Base-by-base conservation (phyloP, 345 rosid species). In the Aquilaria malaccensis region DNA sequence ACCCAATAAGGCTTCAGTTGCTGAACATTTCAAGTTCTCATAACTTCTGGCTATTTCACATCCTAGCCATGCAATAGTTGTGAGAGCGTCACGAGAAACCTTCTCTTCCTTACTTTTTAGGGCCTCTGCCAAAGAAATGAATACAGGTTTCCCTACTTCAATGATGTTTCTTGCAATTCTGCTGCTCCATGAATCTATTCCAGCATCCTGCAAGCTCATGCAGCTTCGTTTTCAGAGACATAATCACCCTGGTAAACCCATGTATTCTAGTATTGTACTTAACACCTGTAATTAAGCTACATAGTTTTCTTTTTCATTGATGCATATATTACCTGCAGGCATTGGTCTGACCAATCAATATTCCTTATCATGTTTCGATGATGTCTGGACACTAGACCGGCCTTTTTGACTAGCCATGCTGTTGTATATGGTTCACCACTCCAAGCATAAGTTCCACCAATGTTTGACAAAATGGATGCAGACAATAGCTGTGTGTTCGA, bases 391-490 rank as follows among this genome's bases (percentile, higher is more conserved):
- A 61, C 76, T 56, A 87, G 64, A n/a, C 97, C 97, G 11, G 88
- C 91, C 79, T 83, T 93, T 78, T 81, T 93, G 41, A 93, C 81
- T 12, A 93, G 71, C 93, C 93, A 93, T 37, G 96, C 91, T 45
- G 83, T 63, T 5, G 97, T 93, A 70, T 85, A 89, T 52, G 97
- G 72, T 37, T 93, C 94, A 66, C 97, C 98, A 45, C 80, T 76
- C 97, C 96, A 87, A 52, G 91, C 64, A 76, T 82, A 93, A 48
- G 95, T 93, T 61, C 97, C 97, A 45, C 98, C 98, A 3, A 93
- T 71, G 69, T 93, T 87, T 14, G 97, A 83, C 45, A 89, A 73
- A 59, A 93, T 80, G 64, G 68, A 81, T 49, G 87, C 62, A 29
- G 98, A 78, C 61, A 87, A 70, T 50, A 72, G 52, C 70, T 86